These are phyloP conservation scores for Silene latifolia DNA, from an alignment of 148 eudicot species.

Conservation along the genomic window DNA sequence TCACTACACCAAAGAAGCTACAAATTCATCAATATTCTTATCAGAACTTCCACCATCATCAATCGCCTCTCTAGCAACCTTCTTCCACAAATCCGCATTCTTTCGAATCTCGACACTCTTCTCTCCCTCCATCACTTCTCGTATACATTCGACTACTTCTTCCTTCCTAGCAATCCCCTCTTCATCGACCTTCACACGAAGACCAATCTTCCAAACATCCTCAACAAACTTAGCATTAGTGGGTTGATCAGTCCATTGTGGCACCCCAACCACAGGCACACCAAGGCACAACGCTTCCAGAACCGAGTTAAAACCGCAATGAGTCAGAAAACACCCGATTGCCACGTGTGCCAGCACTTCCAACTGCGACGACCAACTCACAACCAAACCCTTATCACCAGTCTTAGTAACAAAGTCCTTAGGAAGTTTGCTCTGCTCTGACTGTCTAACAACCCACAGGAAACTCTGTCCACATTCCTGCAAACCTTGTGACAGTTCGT, in stretches of 20 bases:
- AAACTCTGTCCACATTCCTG: conserved; percentile 26
- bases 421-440: conserved; percentile 43
- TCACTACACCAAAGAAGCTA: conserved; percentile 1
- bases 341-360: conserved; percentile 43
- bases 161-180: conserved; percentile 36
- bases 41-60: conserved; percentile 60
- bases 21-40: conserved; percentile 44
- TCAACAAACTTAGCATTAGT: conserved; percentile 55
- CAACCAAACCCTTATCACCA: conserved; percentile 29
- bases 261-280: conserved; percentile 48
- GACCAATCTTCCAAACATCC: conserved; percentile 60
- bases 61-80: conserved; percentile 49
- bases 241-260: conserved; percentile 56
- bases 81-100: conserved; percentile 45
- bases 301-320: conserved; percentile 61
- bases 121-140: conserved; percentile 51
- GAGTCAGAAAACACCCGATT: conserved; percentile 53
- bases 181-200: conserved; percentile 35
- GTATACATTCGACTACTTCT: conserved; percentile 29
- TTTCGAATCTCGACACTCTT: conserved; percentile 37
- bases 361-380: conserved; percentile 57
- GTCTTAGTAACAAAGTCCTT: conserved; percentile 25
- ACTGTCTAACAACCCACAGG: conserved; percentile 57
- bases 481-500: conserved; percentile 47
- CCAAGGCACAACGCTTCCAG: conserved; percentile 55